Evolutionary conservation across 805 yeast species (phyloP).

Genomic region (Lachancea sp.): DNA sequence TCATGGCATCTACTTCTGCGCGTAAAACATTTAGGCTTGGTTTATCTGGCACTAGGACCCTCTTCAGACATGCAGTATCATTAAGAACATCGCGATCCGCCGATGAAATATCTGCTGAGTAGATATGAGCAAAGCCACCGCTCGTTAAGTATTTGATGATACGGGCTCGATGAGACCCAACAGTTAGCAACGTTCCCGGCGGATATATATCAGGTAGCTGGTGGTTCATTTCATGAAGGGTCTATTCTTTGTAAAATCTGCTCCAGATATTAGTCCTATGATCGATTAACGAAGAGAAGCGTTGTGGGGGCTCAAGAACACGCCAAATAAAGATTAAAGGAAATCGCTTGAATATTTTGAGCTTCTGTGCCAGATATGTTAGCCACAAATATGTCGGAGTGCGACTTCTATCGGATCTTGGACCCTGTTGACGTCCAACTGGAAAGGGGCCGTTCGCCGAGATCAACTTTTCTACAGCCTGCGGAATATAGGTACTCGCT

Average conservation of each 20-base stretch:
- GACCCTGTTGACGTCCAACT: neutral
- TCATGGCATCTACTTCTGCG: slow-evolving; percentile 98
- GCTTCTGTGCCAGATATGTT: too few species aligned
- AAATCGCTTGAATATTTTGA: too few species aligned
- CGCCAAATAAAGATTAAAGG: neutral
- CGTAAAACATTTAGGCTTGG: slow-evolving; percentile 71
- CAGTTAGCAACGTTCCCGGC: slow-evolving; percentile 74
- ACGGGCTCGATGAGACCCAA: slow-evolving; percentile 73
- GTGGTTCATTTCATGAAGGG: slow-evolving; percentile 29
- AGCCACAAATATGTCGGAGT: too few species aligned
- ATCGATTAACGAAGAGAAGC: too few species aligned
- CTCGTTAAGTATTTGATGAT: slow-evolving; percentile 70
- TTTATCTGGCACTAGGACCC: slow-evolving; percentile 94
- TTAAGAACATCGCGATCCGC: slow-evolving; percentile 44
- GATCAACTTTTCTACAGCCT: neutral
- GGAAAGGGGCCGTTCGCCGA: slow-evolving; percentile 4
- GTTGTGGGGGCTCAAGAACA: neutral
- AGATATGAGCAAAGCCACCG: slow-evolving; percentile 96
- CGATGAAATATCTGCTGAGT: slow-evolving; percentile 66
- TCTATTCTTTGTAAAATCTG: neutral
- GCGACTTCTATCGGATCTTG: neutral
- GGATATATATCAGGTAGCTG: slow-evolving; percentile 59
- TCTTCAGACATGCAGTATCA: slow-evolving; percentile 71
- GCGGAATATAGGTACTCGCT: too few species aligned
- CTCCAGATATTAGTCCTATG: neutral